Evolutionary conservation across 129 eudicot genomes (phyloP).

Genomic region (Helianthus annuus): DNA sequence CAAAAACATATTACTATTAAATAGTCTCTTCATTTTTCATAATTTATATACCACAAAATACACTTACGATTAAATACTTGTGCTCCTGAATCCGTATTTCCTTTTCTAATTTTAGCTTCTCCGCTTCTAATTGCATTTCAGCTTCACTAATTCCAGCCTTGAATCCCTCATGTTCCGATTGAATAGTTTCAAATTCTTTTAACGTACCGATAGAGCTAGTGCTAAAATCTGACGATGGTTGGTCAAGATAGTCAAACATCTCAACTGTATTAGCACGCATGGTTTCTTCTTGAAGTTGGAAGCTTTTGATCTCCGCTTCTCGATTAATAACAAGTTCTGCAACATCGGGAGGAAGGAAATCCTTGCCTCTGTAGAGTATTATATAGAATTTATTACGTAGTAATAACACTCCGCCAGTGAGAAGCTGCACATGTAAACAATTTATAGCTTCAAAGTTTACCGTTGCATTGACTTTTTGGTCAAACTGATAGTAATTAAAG

Average conservation of each 20-base stretch:
- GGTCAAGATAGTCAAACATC: conserved; percentile 40
- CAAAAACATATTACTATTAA: conserved; percentile 10
- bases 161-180: conserved; percentile 35
- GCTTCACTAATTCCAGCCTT: conserved; percentile 34
- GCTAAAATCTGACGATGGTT: conserved; percentile 41
- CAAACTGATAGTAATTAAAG: conserved; percentile 2
- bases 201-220: conserved; percentile 62
- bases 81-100: conserved; percentile 60
- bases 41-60: conserved; percentile 5
- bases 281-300: conserved; percentile 78
- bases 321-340: conserved; percentile 70
- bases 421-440: conserved; percentile 59
- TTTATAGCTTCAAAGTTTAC: conserved; percentile 13
- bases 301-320: conserved; percentile 64
- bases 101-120: conserved; percentile 56
- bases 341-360: conserved; percentile 73
- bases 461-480: conserved; percentile 15
- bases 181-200: conserved; percentile 64
- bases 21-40: not conserved
- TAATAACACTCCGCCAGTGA: conserved; percentile 91
- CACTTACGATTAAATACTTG: conserved; percentile 66
- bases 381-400: conserved; percentile 92
- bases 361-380: conserved; percentile 94
- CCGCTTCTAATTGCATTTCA: conserved; percentile 57
- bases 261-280: conserved; percentile 55